phyloP scores from a whole-genome alignment of 768 basidiomycete genomes.

The Rhodotorula babjevae region DNA sequence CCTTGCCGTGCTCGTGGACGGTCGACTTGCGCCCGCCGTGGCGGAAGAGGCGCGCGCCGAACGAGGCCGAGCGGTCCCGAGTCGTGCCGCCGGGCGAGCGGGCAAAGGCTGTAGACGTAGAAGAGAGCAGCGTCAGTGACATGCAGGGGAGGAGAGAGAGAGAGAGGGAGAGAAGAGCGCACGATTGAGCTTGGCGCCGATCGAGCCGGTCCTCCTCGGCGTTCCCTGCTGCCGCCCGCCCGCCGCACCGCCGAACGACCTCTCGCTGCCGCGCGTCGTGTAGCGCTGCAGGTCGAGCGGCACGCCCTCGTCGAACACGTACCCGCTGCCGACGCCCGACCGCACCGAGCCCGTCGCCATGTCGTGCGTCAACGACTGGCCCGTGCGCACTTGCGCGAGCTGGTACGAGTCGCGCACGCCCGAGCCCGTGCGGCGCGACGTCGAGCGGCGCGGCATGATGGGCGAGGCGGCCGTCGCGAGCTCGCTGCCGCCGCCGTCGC shows the following conservation, averaged over 20 bases:
- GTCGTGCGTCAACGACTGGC: constrained; percentile 29
- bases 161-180: background rate
- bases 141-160: too few species aligned
- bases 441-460: constrained; percentile 3
- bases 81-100: background rate
- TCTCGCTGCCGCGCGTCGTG: constrained; percentile 19
- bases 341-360: constrained; percentile 27
- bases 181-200: constrained; percentile 9
- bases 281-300: constrained; percentile 22
- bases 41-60: constrained; percentile 8
- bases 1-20: background rate
- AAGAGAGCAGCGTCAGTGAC: background rate
- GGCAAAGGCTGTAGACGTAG: background rate
- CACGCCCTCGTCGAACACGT: constrained; percentile 33
- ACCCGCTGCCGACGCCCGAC: constrained; percentile 17
- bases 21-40: constrained; percentile 1
- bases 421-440: background rate
- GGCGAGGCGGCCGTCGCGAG: constrained; percentile 16
- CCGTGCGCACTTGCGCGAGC: constrained; percentile 28
- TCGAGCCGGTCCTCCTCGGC: background rate
- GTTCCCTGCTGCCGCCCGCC: background rate
- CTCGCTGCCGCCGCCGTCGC: background rate
- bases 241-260: background rate
- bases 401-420: constrained; percentile 20
- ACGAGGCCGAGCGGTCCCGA: constrained; percentile 5